These are phyloP conservation scores for Xylariaceae sp. DNA, from an alignment of 2,329 filamentous ascomycete species.

Conservation along the genomic window DNA sequence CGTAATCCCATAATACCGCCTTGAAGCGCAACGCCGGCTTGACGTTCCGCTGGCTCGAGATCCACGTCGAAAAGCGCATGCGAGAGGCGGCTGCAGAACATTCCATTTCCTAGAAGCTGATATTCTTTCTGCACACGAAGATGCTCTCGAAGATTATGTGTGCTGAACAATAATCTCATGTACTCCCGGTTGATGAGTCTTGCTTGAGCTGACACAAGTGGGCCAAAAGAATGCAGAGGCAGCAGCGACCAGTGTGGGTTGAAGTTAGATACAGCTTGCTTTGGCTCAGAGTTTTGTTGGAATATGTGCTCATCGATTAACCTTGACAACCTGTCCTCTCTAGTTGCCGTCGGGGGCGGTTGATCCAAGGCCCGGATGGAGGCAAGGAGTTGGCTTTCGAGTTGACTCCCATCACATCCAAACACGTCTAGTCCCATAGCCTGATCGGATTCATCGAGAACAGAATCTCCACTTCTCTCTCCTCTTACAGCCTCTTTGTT, in stretches of 20 bases:
- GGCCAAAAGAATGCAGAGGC: conserved; percentile 70
- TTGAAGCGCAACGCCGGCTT: conserved; percentile 62
- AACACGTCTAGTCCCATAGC: conserved; percentile 42
- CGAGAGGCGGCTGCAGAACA: conserved; percentile 75
- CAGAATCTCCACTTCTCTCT: too few species aligned
- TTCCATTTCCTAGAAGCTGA: conserved; percentile 78
- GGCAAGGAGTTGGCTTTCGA: conserved; percentile 45
- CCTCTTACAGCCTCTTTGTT: background rate
- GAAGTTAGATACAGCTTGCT: conserved; percentile 28
- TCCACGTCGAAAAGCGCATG: conserved; percentile 83
- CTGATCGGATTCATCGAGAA: too few species aligned
- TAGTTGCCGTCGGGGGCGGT: conserved; percentile 22
- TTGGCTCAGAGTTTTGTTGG: conserved; percentile 18
- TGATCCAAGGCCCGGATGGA: conserved; percentile 48
- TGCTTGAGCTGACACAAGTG: conserved; percentile 70
- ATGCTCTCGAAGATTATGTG: conserved; percentile 68
- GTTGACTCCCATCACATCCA: conserved; percentile 42
- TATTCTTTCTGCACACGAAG: conserved; percentile 73
- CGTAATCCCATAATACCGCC: conserved; percentile 77
- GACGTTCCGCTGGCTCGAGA: conserved; percentile 72
- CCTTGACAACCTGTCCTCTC: conserved; percentile 35
- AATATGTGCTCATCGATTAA: conserved; percentile 41
- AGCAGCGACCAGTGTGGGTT: conserved; percentile 56
- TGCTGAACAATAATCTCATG: conserved; percentile 68
- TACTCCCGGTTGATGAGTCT: conserved; percentile 73